Base-by-base conservation (phyloP, 1,284 basidiomycete species). In the Thelephora terrestris region DNA sequence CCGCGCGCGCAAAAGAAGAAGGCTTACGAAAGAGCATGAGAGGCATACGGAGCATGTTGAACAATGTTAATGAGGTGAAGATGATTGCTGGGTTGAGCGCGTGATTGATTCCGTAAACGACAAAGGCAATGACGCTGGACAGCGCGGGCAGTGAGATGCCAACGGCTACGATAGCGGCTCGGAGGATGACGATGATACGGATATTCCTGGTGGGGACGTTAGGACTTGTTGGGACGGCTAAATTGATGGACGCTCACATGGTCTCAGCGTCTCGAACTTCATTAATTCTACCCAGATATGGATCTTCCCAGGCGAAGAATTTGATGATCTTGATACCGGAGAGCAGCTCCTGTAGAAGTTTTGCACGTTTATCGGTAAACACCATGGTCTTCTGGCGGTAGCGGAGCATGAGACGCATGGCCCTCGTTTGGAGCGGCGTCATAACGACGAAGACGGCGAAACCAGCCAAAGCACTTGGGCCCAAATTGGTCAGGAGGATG, bases 261-360 rank as follows among this genome's bases (percentile, higher is more conserved):
- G 93, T 79, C 66, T 96, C 94, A 54, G 77, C 76, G 38, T 68
- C 70, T 43, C 93, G 78, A 58, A 85, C 84, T 23, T 78, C 76
- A 29, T 75, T 73, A 37, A 95, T 78, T 46, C 85, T 75, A 35
- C 76, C 68, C 47, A 88, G 71, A 65, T 90, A 91, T 0, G 90
- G 85, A 2, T 64, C 56, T 57, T 86, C 84, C 84, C 82, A 88
- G n/a, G 82, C 77, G 59, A 91, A 91, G 64, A 85, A 85, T 64
- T 95, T 96, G 73, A 94, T 87, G 48, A 94, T 76, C 56, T 87
- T 83, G 78, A 94, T 92, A 0, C 88, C 88, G 17, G 83, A 81
- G 2, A 95, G 65, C 3, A 94, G 71, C 57, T 93, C 91, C 61
- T 91, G 87, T 5, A 93, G 71, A 2, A 91, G 66, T 57, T 88